phyloP scores from a whole-genome alignment of 1,139 yeast genomes.

The Hemisphaericaspora subhashii region DNA sequence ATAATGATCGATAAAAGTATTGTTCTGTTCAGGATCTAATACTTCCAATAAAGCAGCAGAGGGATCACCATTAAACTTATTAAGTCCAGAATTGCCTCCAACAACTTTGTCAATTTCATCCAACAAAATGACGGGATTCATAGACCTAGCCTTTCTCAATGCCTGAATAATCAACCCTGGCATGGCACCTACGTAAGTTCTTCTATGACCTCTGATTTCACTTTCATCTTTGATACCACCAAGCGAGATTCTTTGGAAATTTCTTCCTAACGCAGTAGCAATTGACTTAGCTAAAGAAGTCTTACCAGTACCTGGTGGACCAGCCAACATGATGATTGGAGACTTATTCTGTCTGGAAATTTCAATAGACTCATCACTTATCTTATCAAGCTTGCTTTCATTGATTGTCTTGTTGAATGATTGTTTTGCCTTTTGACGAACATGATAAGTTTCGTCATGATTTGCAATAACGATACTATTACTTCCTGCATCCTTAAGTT shows the following conservation, averaged over 20 bases:
- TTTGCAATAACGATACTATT: conserved; percentile 35
- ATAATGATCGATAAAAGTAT: conserved; percentile 78
- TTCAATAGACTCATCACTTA: conserved; percentile 20
- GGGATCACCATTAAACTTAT: conserved; percentile 77
- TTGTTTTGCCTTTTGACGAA: conserved; percentile 29
- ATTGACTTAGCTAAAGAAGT: conserved; percentile 87
- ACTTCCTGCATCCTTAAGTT: not conserved
- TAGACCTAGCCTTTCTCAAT: conserved; percentile 70
- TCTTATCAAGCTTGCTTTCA: conserved; percentile 10
- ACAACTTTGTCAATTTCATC: conserved; percentile 89
- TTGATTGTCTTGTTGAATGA: conserved; percentile 24
- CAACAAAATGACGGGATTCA: conserved; percentile 85
- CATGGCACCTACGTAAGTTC: conserved; percentile 93
- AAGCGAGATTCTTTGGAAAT: conserved; percentile 79
- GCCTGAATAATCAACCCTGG: conserved; percentile 86
- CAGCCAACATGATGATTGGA: conserved; percentile 80
- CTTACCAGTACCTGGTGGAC: conserved; percentile 96
- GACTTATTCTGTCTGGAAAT: conserved; percentile 49
- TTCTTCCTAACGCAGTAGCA: conserved; percentile 76
- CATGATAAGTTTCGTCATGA: conserved; percentile 33
- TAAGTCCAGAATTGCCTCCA: conserved; percentile 52
- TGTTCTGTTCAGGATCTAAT: conserved; percentile 88
- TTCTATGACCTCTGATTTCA: conserved; percentile 87
- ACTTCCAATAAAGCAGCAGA: conserved; percentile 89
- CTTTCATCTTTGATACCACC: conserved; percentile 92